Conservation (phyloP, 148 eudicot genomes). For the Persicaria maculosa region DNA sequence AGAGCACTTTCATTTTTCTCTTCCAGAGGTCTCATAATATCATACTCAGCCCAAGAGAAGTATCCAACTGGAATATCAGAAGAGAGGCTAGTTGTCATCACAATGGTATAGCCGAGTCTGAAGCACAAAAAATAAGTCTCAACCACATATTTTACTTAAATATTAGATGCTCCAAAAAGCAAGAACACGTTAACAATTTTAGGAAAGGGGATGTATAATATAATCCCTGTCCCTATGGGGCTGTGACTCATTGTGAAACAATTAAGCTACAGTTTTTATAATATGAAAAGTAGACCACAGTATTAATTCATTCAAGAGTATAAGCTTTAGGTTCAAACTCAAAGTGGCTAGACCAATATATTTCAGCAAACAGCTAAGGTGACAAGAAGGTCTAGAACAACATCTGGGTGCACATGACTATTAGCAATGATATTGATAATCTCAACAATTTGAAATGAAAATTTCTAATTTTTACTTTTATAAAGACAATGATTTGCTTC, state of each 20-base stretch:
- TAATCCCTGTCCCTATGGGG: not conserved
- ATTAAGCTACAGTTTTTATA: not conserved
- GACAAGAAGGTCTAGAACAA: not conserved
- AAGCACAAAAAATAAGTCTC: constrained; percentile 13
- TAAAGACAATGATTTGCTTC: not conserved
- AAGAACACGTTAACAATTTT: too few relatives aligned
- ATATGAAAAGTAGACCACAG: not conserved
- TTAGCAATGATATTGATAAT: not conserved
- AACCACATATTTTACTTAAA: not conserved
- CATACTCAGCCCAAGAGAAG: constrained; percentile 97
- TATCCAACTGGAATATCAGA: constrained; percentile 97
- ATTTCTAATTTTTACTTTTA: not conserved
- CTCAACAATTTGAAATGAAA: not conserved
- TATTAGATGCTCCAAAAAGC: not conserved
- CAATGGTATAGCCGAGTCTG: constrained; percentile 66
- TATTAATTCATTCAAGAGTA: not conserved
- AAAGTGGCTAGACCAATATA: not conserved
- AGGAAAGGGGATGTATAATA: not conserved
- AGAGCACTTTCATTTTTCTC: constrained; percentile 71
- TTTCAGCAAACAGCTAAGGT: not conserved
- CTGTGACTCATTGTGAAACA: too few relatives aligned
- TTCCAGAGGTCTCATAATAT: constrained; percentile 83
- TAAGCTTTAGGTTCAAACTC: not conserved
- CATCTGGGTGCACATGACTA: too few relatives aligned
- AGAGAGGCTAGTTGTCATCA: constrained; percentile 95